A percentile compares a stretch with the other conserved stretches of the same genome.
These are phyloP conservation scores for Cardamine resedifolia DNA, from an alignment of 345 rosid genomes.

Conservation along the genomic window DNA sequence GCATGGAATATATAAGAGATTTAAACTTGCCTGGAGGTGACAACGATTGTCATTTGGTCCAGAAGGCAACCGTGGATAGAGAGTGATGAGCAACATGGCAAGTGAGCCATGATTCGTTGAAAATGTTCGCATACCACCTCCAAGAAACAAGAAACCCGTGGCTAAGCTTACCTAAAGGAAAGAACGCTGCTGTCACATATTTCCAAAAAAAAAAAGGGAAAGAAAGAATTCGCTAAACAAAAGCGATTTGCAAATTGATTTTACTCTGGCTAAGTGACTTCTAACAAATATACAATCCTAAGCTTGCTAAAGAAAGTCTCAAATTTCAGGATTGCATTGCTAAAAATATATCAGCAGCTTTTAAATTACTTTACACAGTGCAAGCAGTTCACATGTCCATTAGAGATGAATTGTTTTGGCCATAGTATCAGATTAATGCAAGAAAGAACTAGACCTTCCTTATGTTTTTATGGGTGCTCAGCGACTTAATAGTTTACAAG, in stretches of 20 bases:
- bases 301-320: conserved; percentile 7
- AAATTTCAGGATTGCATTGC: not conserved
- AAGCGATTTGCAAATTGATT: not conserved
- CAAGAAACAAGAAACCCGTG: conserved; percentile 92
- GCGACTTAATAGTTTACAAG: not conserved
- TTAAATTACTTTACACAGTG: conserved; percentile 15
- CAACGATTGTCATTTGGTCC: conserved; percentile 99
- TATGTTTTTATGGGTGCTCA: conserved; percentile 13
- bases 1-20: not conserved
- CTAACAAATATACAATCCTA: conserved; percentile 6
- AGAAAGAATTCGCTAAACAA: not conserved
- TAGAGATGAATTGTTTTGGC: conserved; percentile 16
- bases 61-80: conserved; percentile 90
- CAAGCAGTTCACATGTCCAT: conserved; percentile 11
- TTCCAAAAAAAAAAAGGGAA: conserved; percentile 14
- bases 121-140: conserved; percentile 92
- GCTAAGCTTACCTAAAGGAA: conserved; percentile 83
- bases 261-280: not conserved
- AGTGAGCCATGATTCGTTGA: conserved; percentile 80
- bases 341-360: conserved; percentile 2
- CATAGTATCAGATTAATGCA: conserved; percentile 10
- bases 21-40: conserved; percentile 86
- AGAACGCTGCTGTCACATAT: conserved; percentile 13
- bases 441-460: conserved; percentile 1
- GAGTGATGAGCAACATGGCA: conserved; percentile 83